Evolutionary conservation across 768 basidiomycete genomes (phyloP).

Genomic region (Termitomyces sp.): DNA sequence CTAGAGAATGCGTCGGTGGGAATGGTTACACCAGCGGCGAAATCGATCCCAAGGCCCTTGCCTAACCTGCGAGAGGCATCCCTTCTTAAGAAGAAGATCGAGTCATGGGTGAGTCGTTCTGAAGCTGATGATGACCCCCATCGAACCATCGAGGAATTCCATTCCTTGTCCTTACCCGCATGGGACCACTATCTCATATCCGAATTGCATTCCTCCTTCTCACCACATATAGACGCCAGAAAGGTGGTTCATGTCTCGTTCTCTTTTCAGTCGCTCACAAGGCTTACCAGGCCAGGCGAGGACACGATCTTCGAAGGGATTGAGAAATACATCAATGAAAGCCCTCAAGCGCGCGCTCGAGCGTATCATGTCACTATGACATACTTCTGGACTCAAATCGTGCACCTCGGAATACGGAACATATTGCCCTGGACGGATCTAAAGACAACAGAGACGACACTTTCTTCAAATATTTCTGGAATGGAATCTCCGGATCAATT

Average conservation of each 20-base stretch:
- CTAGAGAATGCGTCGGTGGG: conserved; percentile 21
- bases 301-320: conserved; percentile 41
- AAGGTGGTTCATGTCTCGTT: conserved; percentile 24
- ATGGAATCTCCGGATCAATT: conserved; percentile 25
- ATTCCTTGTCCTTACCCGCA: conserved; percentile 26
- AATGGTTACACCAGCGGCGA: background rate
- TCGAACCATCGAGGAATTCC: conserved; percentile 33
- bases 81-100: conserved; percentile 29
- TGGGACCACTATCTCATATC: conserved; percentile 49
- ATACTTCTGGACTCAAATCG: conserved; percentile 49
- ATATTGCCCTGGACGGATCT: conserved; percentile 18
- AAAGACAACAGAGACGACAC: background rate
- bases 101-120: conserved; percentile 31
- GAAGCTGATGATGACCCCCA: conserved; percentile 24
- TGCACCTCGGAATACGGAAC: conserved; percentile 41
- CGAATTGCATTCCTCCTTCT: conserved; percentile 40
- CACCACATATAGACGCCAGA: conserved; percentile 35
- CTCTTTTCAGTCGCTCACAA: background rate
- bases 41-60: background rate
- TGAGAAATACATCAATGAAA: conserved; percentile 33
- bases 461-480: conserved; percentile 4
- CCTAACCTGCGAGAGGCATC: conserved; percentile 17
- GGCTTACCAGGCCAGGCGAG: conserved; percentile 27
- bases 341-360: conserved; percentile 30
- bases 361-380: conserved; percentile 46